Evolutionary conservation across 2,329 filamentous ascomycete species (phyloP), one percentile per base, ranked within the genome.

Genomic region (Penicillium sp.): DNA sequence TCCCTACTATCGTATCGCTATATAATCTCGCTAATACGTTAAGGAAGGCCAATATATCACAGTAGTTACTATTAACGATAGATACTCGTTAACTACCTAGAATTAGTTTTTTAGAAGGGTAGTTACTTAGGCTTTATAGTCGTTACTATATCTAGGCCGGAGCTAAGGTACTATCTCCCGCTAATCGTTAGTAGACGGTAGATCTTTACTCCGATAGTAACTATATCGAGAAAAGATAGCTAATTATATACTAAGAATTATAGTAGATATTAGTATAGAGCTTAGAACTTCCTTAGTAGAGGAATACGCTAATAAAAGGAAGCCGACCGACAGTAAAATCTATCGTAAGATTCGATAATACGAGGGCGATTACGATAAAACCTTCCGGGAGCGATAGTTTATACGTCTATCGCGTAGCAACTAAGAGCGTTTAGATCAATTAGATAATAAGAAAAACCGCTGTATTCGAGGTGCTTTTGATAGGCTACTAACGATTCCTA

Each of bases 381-480:
- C 19, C 13, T 67, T 63, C 33, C 3, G 53, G 42, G 52, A 66
- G 39, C 53, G 57, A 45, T 69, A 44, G 64, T 59, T 51, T 50
- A 41, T 60, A 23, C 52, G 58, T n/a, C 53, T 69, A 35, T 67
- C 53, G 10, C 19, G 4, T 1, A 68, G 60, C 25, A 69, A 66
- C 23, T 21, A 51, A n/a, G 56, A 61, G 15, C 57, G 49, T 5
- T 52, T 69, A 5, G 31, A 53, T 44, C 29, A 59, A 45, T 61
- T 68, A 10, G 54, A 57, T 9, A 63, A 61, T 9, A 54, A 49
- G 2, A 52, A 39, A 35, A 60, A 63, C 10, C 41, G 25, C 35
- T 21, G 8, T n/a, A 3, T 73, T 42, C 61, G 63, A 41, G 49
- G 60, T 49, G 68, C 66, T 33, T 77, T 77, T 62, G 60, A 78